phyloP scores from a whole-genome alignment of 2,329 filamentous ascomycete genomes.

The Cytospora paraplurivora region DNA sequence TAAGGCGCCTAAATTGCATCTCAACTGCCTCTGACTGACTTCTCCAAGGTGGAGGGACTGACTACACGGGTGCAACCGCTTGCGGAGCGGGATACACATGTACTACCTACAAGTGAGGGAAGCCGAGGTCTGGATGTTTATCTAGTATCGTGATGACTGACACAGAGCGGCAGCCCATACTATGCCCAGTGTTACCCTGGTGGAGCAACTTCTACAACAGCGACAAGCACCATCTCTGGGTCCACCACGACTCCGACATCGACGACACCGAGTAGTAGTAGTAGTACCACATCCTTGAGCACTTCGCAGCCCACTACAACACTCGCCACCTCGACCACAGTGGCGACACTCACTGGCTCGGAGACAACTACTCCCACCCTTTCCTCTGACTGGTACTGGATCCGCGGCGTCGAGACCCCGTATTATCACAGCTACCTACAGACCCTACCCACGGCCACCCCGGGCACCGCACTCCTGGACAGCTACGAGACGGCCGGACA shows the following conservation, averaged over 20 bases:
- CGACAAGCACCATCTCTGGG: neutral
- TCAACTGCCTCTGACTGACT: neutral
- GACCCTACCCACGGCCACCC: constrained; percentile 40
- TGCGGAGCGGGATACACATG: constrained; percentile 32
- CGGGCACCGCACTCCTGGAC: constrained; percentile 49
- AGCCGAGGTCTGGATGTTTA: neutral
- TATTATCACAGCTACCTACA: constrained; percentile 57
- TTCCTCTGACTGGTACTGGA: constrained; percentile 53
- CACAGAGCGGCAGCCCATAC: constrained; percentile 6
- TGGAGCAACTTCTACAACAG: constrained; percentile 4
- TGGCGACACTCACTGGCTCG: constrained; percentile 10
- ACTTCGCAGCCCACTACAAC: constrained; percentile 21
- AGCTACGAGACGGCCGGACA: constrained; percentile 54
- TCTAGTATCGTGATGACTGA: neutral
- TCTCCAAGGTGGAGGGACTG: constrained; percentile 28
- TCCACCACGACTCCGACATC: neutral
- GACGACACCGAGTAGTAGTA: neutral
- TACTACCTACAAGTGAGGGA: constrained; percentile 31
- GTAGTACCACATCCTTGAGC: constrained; percentile 4
- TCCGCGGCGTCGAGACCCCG: constrained; percentile 54
- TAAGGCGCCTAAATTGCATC: neutral
- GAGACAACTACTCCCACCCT: constrained; percentile 40
- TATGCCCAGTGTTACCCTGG: constrained; percentile 27
- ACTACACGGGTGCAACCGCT: constrained; percentile 26
- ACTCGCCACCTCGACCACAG: constrained; percentile 18